phyloP scores from a whole-genome alignment of 768 basidiomycete genomes.

The Boletellus sp. region DNA sequence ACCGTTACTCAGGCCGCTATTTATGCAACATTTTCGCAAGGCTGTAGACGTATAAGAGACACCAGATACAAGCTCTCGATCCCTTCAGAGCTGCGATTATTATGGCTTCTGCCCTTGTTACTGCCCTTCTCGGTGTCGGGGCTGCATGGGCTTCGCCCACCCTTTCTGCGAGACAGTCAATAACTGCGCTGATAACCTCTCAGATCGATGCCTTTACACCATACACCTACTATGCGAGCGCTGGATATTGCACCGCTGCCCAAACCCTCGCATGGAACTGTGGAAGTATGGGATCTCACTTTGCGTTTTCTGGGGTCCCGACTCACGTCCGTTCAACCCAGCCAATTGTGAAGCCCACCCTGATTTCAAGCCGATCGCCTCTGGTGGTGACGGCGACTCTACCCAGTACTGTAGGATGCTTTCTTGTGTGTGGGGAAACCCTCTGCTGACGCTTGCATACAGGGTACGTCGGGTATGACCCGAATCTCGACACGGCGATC shows the following conservation, averaged over 20 bases:
- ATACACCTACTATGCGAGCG: constrained; percentile 49
- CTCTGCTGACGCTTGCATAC: background rate
- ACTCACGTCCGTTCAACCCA: constrained; percentile 10
- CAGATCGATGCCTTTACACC: constrained; percentile 45
- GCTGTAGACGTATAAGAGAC: background rate
- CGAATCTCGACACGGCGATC: constrained; percentile 33
- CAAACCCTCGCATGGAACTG: constrained; percentile 49
- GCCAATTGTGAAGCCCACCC: constrained; percentile 47
- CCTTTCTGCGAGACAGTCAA: constrained; percentile 33
- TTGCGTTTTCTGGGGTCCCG: background rate
- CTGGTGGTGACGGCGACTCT: constrained; percentile 43
- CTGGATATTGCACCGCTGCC: constrained; percentile 46
- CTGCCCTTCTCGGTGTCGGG: constrained; percentile 12
- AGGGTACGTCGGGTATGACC: constrained; percentile 57
- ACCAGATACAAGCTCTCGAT: background rate
- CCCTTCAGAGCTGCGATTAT: background rate
- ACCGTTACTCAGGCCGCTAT: background rate
- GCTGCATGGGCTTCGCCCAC: constrained; percentile 18
- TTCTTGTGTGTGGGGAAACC: background rate
- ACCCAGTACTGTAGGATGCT: constrained; percentile 40
- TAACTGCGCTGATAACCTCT: constrained; percentile 37
- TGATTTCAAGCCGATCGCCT: constrained; percentile 42
- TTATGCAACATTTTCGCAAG: background rate
- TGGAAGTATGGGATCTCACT: constrained; percentile 42
- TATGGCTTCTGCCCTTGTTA: constrained; percentile 13